Evolutionary conservation across 2,329 filamentous ascomycete genomes (phyloP).

Genomic region (Myriosclerotinia curreyana): DNA sequence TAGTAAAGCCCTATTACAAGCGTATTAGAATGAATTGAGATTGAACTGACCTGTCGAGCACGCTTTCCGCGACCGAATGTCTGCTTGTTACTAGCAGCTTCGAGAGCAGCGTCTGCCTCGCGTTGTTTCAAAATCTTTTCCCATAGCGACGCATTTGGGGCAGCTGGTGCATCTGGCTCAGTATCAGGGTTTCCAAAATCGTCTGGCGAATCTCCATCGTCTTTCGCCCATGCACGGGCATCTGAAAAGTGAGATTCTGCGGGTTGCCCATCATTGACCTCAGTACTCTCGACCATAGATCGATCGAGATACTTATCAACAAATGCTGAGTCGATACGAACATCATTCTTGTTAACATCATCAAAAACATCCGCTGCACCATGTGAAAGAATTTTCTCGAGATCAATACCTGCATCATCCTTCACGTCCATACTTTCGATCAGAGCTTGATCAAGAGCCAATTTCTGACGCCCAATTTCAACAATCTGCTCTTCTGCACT

Average conservation of each 20-base stretch:
- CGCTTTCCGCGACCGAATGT: slow-evolving; percentile 84
- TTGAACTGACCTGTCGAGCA: slow-evolving; percentile 35
- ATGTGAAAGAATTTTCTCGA: slow-evolving; percentile 84
- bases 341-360: slow-evolving; percentile 68
- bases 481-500: slow-evolving; percentile 95
- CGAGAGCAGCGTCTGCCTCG: slow-evolving; percentile 71
- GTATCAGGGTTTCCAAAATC: slow-evolving; percentile 51
- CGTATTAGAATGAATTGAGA: slow-evolving; percentile 6
- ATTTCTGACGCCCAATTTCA: slow-evolving; percentile 91
- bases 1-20: background rate
- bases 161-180: slow-evolving; percentile 46
- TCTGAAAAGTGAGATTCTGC: slow-evolving; percentile 83
- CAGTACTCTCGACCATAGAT: slow-evolving; percentile 72
- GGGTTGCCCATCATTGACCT: slow-evolving; percentile 57
- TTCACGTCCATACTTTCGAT: slow-evolving; percentile 88
- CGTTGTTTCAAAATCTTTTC: slow-evolving; percentile 83
- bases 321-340: slow-evolving; percentile 75
- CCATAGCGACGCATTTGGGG: slow-evolving; percentile 72
- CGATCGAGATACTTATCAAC: slow-evolving; percentile 92
- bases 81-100: slow-evolving; percentile 65
- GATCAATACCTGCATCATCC: slow-evolving; percentile 73
- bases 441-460: slow-evolving; percentile 90
- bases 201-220: slow-evolving; percentile 65
- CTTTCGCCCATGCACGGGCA: slow-evolving; percentile 88
- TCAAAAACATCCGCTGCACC: slow-evolving; percentile 85